These are phyloP conservation scores for Alternaria alternata DNA, from an alignment of 2,329 filamentous ascomycete species.

Conservation along the genomic window DNA sequence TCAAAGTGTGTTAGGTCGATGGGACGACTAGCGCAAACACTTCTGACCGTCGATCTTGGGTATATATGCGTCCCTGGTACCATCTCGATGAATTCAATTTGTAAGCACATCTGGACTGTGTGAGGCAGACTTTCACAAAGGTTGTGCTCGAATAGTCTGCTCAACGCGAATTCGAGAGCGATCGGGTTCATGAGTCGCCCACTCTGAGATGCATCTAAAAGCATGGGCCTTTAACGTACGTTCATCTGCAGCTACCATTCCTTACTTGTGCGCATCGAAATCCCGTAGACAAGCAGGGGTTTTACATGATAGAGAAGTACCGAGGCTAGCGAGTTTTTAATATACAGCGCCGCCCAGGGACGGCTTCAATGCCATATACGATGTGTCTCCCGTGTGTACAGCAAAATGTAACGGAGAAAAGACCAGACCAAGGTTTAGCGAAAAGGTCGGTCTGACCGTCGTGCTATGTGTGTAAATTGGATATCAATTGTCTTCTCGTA, in stretches of 20 bases:
- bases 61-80: background rate
- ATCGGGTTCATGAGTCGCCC: background rate
- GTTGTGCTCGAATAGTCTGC: background rate
- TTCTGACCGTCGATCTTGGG: background rate
- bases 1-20: background rate
- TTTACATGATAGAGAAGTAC: background rate
- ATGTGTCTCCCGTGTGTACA: background rate
- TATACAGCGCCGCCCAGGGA: background rate
- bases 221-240: background rate
- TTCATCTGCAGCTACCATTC: background rate
- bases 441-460: background rate
- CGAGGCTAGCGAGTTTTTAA: background rate
- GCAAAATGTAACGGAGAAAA: background rate
- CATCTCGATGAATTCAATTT: background rate
- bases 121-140: background rate
- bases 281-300: background rate
- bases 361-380: background rate
- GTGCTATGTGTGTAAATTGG: slow-evolving; percentile 3
- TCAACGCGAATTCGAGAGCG: background rate
- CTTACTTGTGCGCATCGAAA: background rate
- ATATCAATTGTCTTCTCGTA: background rate
- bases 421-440: background rate
- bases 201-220: background rate
- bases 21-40: background rate
- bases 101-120: background rate